Evolutionary conservation across 306 rosid genomes (phyloP).

Genomic region (Quercus alba): DNA sequence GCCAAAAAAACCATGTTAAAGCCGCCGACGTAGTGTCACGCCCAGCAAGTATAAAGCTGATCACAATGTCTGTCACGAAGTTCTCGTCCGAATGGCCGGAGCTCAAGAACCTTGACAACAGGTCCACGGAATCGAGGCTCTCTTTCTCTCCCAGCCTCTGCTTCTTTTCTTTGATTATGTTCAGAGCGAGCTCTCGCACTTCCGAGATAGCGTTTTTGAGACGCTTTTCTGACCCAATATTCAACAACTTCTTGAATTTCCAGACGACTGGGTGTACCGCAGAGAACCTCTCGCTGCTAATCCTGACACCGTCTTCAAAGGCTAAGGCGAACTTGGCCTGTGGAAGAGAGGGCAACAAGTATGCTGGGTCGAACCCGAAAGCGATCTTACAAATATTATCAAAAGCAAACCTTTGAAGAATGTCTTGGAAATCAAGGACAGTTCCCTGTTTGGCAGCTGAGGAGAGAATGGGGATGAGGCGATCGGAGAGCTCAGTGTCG

Average conservation of each 20-base stretch:
- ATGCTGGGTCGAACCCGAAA: conserved; percentile 64
- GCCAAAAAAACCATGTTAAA: conserved; percentile 45
- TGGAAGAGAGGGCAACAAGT: conserved; percentile 48
- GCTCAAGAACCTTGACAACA: conserved; percentile 47
- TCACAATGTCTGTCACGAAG: conserved; percentile 46
- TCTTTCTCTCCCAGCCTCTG: conserved; percentile 22
- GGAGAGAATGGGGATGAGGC: too few relatives aligned
- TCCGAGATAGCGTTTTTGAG: conserved; percentile 24
- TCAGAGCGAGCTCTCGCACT: conserved; percentile 44
- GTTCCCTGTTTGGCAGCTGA: too few relatives aligned
- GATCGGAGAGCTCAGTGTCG: too few relatives aligned
- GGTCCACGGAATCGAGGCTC: conserved; percentile 29
- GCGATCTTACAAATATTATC: conserved; percentile 69
- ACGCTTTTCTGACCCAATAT: neutral
- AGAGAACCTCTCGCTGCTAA: too few relatives aligned
- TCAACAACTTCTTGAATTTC: too few relatives aligned
- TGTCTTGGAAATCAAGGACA: conserved; percentile 37
- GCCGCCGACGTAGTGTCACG: too few relatives aligned
- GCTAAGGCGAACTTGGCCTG: conserved; percentile 39
- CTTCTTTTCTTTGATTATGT: conserved; percentile 43
- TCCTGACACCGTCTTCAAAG: too few relatives aligned
- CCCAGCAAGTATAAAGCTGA: conserved; percentile 9
- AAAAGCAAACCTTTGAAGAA: conserved; percentile 37
- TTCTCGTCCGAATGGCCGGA: conserved; percentile 52
- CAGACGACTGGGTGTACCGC: too few relatives aligned